phyloP scores from a whole-genome alignment of 2,329 filamentous ascomycete genomes.

The Tothia fuscella region DNA sequence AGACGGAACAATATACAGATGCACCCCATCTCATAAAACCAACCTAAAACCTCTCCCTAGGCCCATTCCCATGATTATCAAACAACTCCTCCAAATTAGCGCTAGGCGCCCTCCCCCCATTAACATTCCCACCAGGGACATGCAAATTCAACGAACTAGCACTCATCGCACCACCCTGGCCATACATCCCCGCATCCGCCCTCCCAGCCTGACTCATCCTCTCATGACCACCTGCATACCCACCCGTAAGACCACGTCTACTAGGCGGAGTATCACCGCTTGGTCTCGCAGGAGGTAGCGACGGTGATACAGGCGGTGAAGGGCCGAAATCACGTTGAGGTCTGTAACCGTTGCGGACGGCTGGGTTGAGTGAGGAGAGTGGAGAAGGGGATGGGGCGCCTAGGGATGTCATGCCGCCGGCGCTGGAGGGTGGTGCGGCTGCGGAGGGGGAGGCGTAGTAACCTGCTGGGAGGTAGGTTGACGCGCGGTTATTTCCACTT shows the following conservation, averaged over 20 bases:
- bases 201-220: constrained; percentile 22
- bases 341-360: constrained; percentile 19
- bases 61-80: constrained; percentile 22
- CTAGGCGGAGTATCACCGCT: neutral
- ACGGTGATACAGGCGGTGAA: constrained; percentile 24
- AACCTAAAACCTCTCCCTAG: neutral
- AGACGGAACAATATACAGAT: too few species aligned
- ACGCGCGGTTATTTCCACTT: constrained; percentile 46
- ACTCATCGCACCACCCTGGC: constrained; percentile 36
- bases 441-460: constrained; percentile 69
- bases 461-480: constrained; percentile 75
- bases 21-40: too few species aligned
- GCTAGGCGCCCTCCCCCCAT: constrained; percentile 66
- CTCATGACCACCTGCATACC: constrained; percentile 23
- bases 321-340: constrained; percentile 13
- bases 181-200: constrained; percentile 13
- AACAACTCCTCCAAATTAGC: constrained; percentile 85
- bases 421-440: constrained; percentile 28
- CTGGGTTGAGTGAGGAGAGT: constrained; percentile 19
- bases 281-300: constrained; percentile 18
- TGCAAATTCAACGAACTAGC: constrained; percentile 57
- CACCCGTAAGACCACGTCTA: constrained; percentile 21
- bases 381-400: neutral
- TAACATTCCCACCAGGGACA: constrained; percentile 35
- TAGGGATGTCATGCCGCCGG: constrained; percentile 22